A percentile compares a stretch with the other conserved stretches of the same genome.
phyloP scores from a whole-genome alignment of 805 yeast species.

The Ogataea philodendri region DNA sequence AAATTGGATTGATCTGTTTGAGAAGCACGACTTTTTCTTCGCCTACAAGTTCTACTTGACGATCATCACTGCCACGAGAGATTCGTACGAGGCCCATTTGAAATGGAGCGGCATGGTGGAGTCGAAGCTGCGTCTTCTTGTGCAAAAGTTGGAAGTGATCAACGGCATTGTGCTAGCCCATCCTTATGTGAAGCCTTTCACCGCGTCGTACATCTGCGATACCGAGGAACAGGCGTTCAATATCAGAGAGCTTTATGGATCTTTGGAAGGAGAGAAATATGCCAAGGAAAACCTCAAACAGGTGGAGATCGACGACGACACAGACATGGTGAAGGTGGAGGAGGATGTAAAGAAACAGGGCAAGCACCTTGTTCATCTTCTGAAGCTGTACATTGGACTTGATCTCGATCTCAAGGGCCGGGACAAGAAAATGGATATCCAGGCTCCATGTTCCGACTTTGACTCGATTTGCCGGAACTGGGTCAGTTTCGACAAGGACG shows the following conservation, averaged over 20 bases:
- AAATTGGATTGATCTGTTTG: conserved; percentile 73
- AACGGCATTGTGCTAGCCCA: conserved; percentile 82
- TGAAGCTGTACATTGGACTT: conserved; percentile 80
- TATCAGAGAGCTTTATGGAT: conserved; percentile 48
- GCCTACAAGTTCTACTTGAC: conserved; percentile 85
- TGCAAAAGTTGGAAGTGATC: conserved; percentile 75
- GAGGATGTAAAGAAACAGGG: conserved; percentile 25
- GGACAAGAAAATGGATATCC: conserved; percentile 73
- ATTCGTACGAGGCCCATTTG: conserved; percentile 74
- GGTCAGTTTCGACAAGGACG: conserved; percentile 60
- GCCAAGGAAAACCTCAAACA: conserved; percentile 36
- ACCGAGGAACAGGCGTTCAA: conserved; percentile 40
- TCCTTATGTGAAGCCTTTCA: conserved; percentile 81
- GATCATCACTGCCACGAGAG: conserved; percentile 72
- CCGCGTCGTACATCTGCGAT: conserved; percentile 43
- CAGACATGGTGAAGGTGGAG: conserved; percentile 30
- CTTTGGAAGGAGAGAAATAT: conserved; percentile 50
- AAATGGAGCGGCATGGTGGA: conserved; percentile 95
- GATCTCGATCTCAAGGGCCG: conserved; percentile 52
- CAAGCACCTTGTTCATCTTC: conserved; percentile 48
- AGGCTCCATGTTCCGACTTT: conserved; percentile 87
- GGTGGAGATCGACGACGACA: conserved; percentile 32
- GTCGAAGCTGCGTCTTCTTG: conserved; percentile 76
- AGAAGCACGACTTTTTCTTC: conserved; percentile 77
- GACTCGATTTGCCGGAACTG: conserved; percentile 75